Base-by-base conservation (phyloP, 768 basidiomycete genomes). In the Lactarius deliciosus region DNA sequence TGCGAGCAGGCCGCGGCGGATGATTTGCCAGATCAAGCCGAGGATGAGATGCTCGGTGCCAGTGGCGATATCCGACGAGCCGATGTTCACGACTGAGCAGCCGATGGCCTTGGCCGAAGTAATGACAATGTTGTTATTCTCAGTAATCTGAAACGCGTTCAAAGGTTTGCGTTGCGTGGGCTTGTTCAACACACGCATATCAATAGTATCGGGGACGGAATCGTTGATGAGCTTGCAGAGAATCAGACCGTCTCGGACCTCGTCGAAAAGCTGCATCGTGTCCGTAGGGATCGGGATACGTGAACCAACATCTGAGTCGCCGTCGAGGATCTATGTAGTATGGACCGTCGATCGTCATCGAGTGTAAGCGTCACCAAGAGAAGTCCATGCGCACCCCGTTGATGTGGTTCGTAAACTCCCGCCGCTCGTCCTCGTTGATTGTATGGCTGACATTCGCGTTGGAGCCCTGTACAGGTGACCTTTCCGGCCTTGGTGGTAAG, bases 61-160 rank as follows among this genome's bases (percentile, higher is more conserved):
- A 69, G 96, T 96, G 34, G 94, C 84, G 60, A 99, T 80, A 79
- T 99, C 97, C 3, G 86, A 83, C 0, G 96, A 90, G 30, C 97
- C 97, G 70, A 99, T 98, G 79, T 99, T 99, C 78, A 99, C 96
- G 62, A 98, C 95, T 2, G 94, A 96, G 75, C 97, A 97, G 43
- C 97, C 96, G 70, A 99, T 98, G 76, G 91, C 96, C 79, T 98
- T 98, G 43, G 96, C 88, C 30, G 97, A 98, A 15, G 93, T 91
- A 78, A 99, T 97, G 74, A 98, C 96, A 74, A 99, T 97, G 78
- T 98, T 99, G 83, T 99, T 98, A 81, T 98, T 98, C 77, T 99
- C 97, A 0, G 97, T 98, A 73, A 98, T 98, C 74, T 99, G 95
- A 86, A 99, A 99, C 0, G 94, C 93, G 75, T 99, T 99, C 57